A percentile compares a stretch with the other conserved stretches of the same genome.
Conservation (phyloP, 73 alveolate species). For the Tetrahymena elliotti region DNA sequence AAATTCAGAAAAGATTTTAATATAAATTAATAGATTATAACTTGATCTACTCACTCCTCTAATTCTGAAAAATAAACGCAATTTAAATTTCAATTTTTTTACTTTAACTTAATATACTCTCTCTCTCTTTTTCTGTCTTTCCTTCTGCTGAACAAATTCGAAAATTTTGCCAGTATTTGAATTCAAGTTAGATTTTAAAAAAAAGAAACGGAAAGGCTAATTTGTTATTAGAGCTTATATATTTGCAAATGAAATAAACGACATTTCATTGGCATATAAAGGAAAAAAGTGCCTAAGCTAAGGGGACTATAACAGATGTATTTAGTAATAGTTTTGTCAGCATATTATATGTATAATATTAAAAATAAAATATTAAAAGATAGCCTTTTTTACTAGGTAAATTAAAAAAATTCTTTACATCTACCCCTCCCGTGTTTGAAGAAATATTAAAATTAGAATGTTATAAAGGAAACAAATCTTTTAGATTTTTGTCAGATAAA, state of each 20-base stretch:
- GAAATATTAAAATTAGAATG: background rate
- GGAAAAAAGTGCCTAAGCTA: background rate
- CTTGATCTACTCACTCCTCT: background rate
- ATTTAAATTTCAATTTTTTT: background rate
- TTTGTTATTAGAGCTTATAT: background rate
- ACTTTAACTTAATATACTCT: background rate
- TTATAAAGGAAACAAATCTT: background rate
- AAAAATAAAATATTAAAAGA: background rate
- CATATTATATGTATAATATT: background rate
- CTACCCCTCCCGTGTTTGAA: too few species aligned
- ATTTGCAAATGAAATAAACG: too few species aligned
- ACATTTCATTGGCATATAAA: too few species aligned
- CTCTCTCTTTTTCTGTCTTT: background rate
- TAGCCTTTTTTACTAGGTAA: background rate
- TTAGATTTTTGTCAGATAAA: background rate
- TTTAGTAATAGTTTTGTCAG: too few species aligned
- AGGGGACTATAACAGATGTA: too few species aligned
- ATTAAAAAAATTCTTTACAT: background rate
- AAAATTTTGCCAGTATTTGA: background rate
- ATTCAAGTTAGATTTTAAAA: background rate
- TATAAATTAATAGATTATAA: background rate
- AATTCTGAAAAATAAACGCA: background rate
- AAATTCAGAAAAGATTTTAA: background rate
- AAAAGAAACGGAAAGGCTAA: background rate
- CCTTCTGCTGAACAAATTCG: background rate